These are phyloP conservation scores for Neonectria magnoliae DNA, from an alignment of 2,329 filamentous ascomycete genomes.

Conservation along the genomic window DNA sequence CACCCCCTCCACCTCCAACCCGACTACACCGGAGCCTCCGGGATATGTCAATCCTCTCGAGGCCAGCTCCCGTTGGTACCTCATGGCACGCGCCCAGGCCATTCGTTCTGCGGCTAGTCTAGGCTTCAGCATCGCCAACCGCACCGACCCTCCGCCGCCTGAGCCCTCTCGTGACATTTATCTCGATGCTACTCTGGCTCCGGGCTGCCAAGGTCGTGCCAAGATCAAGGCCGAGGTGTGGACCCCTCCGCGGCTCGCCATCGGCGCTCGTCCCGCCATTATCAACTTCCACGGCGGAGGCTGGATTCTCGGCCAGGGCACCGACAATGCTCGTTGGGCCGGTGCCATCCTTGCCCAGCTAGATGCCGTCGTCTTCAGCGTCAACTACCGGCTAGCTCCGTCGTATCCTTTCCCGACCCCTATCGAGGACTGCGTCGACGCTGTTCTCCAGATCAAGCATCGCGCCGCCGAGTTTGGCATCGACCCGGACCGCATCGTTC, in stretches of 20 bases:
- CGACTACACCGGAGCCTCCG: conserved; percentile 45
- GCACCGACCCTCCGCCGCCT: conserved; percentile 52
- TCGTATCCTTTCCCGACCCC: conserved; percentile 71
- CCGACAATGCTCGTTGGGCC: conserved; percentile 71
- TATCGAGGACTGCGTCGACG: conserved; percentile 73
- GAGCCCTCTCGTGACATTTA: conserved; percentile 52
- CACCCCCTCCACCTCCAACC: conserved; percentile 42
- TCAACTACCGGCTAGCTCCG: conserved; percentile 75
- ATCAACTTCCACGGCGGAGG: conserved; percentile 76
- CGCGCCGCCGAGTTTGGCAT: conserved; percentile 67
- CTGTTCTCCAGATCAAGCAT: conserved; percentile 67
- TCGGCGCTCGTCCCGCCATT: conserved; percentile 60
- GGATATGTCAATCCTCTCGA: conserved; percentile 58
- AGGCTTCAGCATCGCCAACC: conserved; percentile 55
- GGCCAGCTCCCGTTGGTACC: conserved; percentile 54
- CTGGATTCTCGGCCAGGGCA: conserved; percentile 70
- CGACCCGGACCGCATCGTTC: conserved; percentile 64
- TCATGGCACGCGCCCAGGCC: conserved; percentile 54
- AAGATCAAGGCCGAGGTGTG: conserved; percentile 59
- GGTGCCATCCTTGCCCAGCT: conserved; percentile 61
- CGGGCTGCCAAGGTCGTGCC: conserved; percentile 47
- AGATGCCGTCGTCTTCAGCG: conserved; percentile 68
- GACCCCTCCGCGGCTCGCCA: conserved; percentile 48
- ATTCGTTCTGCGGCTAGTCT: conserved; percentile 56
- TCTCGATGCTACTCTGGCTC: conserved; percentile 54